phyloP scores from a whole-genome alignment of 2,329 filamentous ascomycete genomes.

The Berkeleyomyces basicola region DNA sequence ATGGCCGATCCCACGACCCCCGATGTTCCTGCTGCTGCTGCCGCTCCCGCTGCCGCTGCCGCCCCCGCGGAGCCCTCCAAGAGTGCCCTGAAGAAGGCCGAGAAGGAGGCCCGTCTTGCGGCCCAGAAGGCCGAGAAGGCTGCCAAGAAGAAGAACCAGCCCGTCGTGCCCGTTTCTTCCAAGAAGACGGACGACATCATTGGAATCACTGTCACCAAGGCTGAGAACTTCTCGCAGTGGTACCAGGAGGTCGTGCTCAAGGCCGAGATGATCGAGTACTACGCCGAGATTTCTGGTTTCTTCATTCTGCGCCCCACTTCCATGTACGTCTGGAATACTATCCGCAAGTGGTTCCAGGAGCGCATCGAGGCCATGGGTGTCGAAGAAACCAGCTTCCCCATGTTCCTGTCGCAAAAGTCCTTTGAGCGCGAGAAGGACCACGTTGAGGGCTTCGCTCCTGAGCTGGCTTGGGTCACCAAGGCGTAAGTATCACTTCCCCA shows the following conservation, averaged over 20 bases:
- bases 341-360: conserved; percentile 49
- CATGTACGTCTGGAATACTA: conserved; percentile 51
- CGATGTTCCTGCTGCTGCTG: conserved; percentile 11
- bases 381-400: conserved; percentile 89
- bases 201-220: conserved; percentile 74
- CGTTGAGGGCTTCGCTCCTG: conserved; percentile 94
- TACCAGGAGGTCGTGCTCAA: conserved; percentile 97
- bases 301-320: conserved; percentile 69
- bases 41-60: conserved; percentile 19
- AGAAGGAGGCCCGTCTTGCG: conserved; percentile 45
- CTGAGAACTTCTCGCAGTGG: conserved; percentile 81
- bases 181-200: conserved; percentile 56
- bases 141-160: conserved; percentile 34
- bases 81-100: conserved; percentile 48
- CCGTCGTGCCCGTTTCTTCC: conserved; percentile 40
- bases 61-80: conserved; percentile 31
- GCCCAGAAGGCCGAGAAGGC: conserved; percentile 47
- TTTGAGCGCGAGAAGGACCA: conserved; percentile 83
- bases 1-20: conserved; percentile 15
- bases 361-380: conserved; percentile 84
- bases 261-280: conserved; percentile 95
- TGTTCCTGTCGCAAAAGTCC: conserved; percentile 87
- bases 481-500: conserved; percentile 33
- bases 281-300: conserved; percentile 83
- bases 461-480: conserved; percentile 78